These are phyloP conservation scores for Hyaloperonospora arabidopsidis DNA, from an alignment of 352 stramenopile species.

Conservation along the genomic window DNA sequence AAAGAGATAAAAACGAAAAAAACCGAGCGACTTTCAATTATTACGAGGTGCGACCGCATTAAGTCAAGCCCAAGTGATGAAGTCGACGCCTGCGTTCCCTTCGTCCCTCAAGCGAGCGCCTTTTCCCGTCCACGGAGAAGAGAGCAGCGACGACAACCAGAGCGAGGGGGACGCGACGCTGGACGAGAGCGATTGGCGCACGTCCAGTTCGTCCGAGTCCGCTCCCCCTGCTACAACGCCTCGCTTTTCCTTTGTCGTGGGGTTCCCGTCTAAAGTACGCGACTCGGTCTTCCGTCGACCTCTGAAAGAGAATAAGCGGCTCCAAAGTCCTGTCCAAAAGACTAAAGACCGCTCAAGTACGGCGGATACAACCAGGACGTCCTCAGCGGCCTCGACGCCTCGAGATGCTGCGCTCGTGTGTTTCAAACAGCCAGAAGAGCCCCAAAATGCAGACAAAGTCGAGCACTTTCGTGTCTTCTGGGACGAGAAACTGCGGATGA, in stretches of 20 bases:
- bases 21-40: too few relatives aligned
- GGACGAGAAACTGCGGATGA: constrained; percentile 63
- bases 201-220: constrained; percentile 39
- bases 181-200: constrained; percentile 44
- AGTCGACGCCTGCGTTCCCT: neutral
- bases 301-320: neutral
- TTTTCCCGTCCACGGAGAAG: constrained; percentile 1
- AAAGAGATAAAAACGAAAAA: too few relatives aligned
- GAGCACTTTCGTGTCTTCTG: constrained; percentile 74
- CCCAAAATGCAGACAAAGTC: constrained; percentile 30
- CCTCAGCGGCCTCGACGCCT: constrained; percentile 27
- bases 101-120: neutral
- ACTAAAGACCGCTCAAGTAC: constrained; percentile 28
- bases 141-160: constrained; percentile 29
- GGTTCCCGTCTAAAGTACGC: constrained; percentile 34
- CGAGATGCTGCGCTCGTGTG: constrained; percentile 13
- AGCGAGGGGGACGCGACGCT: constrained; percentile 32
- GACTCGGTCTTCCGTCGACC: constrained; percentile 34
- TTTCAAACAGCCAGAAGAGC: neutral
- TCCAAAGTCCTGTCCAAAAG: constrained; percentile 13
- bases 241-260: constrained; percentile 39
- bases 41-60: too few relatives aligned
- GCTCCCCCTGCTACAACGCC: constrained; percentile 10
- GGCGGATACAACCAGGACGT: constrained; percentile 23
- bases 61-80: too few relatives aligned